These are phyloP conservation scores for Penicillium arizonense DNA, from an alignment of 495 filamentous ascomycete genomes.

Conservation along the genomic window DNA sequence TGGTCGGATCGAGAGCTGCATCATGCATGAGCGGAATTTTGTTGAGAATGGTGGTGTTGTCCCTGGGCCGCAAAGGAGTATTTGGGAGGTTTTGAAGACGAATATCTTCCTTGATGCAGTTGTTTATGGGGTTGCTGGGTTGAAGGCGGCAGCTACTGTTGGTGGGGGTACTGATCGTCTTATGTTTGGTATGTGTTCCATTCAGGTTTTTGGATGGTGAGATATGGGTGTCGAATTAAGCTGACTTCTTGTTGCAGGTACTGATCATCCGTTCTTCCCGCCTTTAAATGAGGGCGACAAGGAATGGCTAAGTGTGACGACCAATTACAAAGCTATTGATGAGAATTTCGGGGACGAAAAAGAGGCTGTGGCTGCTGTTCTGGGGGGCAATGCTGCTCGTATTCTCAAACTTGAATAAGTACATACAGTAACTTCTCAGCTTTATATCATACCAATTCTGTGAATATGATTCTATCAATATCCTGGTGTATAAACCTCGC, in stretches of 20 bases:
- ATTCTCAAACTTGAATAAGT: constrained; percentile 55
- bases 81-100: constrained; percentile 81
- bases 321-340: constrained; percentile 71
- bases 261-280: constrained; percentile 95
- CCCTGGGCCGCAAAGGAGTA: constrained; percentile 50
- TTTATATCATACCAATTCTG: neutral
- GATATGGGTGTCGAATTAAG: neutral
- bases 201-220: neutral
- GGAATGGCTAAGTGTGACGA: constrained; percentile 80
- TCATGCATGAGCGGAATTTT: constrained; percentile 74
- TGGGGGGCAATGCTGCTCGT: constrained; percentile 70
- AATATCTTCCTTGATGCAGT: constrained; percentile 93
- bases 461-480: neutral
- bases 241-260: constrained; percentile 47
- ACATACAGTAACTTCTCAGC: neutral
- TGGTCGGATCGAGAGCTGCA: constrained; percentile 84
- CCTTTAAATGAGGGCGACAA: constrained; percentile 60
- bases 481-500: neutral
- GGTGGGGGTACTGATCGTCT: constrained; percentile 61
- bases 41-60: constrained; percentile 48
- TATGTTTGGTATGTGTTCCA: constrained; percentile 63
- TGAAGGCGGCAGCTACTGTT: constrained; percentile 66
- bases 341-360: constrained; percentile 54
- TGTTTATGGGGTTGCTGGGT: constrained; percentile 69
- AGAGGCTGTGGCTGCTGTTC: constrained; percentile 47